Evolutionary conservation across 495 filamentous ascomycete genomes (phyloP).

Genomic region (Bombardia bombarda): DNA sequence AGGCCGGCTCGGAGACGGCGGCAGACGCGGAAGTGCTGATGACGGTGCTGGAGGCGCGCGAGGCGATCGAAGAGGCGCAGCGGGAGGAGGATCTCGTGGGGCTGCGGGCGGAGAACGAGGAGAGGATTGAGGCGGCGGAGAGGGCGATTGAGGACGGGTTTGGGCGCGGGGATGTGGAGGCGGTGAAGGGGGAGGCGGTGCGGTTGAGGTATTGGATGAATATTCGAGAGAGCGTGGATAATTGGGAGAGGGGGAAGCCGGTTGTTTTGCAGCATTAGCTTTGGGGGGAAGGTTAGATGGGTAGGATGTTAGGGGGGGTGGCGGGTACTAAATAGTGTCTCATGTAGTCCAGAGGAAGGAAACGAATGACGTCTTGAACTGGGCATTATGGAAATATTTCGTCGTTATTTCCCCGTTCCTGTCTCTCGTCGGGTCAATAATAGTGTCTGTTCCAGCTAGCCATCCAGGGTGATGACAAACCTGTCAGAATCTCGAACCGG

Average conservation of each 20-base stretch:
- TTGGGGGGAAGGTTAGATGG: background rate
- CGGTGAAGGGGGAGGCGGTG: constrained; percentile 62
- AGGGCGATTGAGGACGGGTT: constrained; percentile 54
- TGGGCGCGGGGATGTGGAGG: constrained; percentile 52
- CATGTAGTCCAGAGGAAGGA: no score
- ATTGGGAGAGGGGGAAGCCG: constrained; percentile 73
- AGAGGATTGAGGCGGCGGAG: constrained; percentile 53
- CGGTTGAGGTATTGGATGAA: constrained; percentile 87
- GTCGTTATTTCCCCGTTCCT: no score
- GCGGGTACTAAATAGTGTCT: no score
- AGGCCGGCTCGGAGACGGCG: constrained; percentile 58
- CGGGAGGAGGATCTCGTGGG: constrained; percentile 53
- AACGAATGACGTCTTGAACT: no score
- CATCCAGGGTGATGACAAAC: no score
- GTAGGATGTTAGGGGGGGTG: no score
- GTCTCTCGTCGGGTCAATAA: no score
- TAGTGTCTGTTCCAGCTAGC: no score
- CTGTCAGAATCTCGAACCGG: no score
- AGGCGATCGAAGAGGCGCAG: constrained; percentile 71
- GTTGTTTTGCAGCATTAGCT: constrained; percentile 55
- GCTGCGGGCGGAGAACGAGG: constrained; percentile 59
- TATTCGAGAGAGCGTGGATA: constrained; percentile 68
- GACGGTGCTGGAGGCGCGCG: constrained; percentile 81
- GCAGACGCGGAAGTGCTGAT: constrained; percentile 68
- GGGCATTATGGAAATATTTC: no score